These are phyloP conservation scores for Plantago elongata DNA, from an alignment of 257 asterid genomes.

Conservation along the genomic window DNA sequence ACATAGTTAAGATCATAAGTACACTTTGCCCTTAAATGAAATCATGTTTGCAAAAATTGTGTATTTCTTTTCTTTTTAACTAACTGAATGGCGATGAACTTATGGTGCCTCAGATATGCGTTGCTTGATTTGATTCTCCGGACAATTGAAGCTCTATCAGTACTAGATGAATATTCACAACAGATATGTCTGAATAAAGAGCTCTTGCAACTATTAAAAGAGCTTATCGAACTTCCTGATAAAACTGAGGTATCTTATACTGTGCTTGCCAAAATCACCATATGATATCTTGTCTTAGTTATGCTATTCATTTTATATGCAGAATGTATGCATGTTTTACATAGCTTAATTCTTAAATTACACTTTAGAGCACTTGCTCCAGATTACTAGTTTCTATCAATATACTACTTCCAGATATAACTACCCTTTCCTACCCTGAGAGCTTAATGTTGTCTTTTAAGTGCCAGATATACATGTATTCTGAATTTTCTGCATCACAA, in stretches of 20 bases:
- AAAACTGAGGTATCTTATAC: conserved; percentile 53
- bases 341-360: background rate
- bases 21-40: background rate
- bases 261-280: conserved; percentile 19
- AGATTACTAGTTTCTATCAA: background rate
- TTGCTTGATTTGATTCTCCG: conserved; percentile 72
- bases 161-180: conserved; percentile 51
- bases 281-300: conserved; percentile 1
- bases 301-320: conserved; percentile 3
- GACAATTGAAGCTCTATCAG: conserved; percentile 76
- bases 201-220: conserved; percentile 49
- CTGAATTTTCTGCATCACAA: background rate
- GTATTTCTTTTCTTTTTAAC: conserved; percentile 2
- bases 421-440: background rate
- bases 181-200: conserved; percentile 47
- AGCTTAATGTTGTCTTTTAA: no score
- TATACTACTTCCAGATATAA: background rate
- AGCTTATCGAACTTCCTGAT: conserved; percentile 68
- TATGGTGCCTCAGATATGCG: conserved; percentile 47
- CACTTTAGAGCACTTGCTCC: conserved; percentile 2
- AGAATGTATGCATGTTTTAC: conserved; percentile 3
- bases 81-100: conserved; percentile 16
- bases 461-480: background rate
- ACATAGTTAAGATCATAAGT: no score
- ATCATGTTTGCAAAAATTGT: background rate